Evolutionary conservation across 2,329 filamentous ascomycete genomes (phyloP).

Genomic region (Ampelomyces quisqualis): DNA sequence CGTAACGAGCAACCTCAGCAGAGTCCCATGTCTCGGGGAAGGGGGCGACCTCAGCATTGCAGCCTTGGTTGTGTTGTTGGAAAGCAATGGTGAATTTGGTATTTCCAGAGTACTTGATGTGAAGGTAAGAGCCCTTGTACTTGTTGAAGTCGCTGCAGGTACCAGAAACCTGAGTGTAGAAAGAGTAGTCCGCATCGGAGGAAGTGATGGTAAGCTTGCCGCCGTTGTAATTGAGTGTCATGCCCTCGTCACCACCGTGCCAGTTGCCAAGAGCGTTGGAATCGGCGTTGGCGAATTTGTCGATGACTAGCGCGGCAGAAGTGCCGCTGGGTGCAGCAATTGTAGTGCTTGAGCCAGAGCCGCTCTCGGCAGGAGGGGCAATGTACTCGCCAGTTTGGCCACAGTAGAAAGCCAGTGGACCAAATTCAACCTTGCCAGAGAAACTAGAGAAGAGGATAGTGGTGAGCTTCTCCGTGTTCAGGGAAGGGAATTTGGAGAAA

Average conservation of each 20-base stretch:
- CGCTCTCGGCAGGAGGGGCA: constrained; percentile 46
- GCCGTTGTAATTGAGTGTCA: constrained; percentile 54
- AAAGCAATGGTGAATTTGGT: constrained; percentile 64
- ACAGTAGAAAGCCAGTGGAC: constrained; percentile 62
- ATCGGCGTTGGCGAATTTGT: constrained; percentile 57
- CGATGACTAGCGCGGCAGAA: constrained; percentile 57
- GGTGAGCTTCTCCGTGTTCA: constrained; percentile 56
- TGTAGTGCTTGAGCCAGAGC: constrained; percentile 49
- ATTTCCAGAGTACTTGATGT: constrained; percentile 64
- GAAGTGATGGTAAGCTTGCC: constrained; percentile 59
- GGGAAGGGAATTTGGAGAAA: constrained; percentile 53
- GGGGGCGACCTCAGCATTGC: constrained; percentile 57
- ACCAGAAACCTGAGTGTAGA: constrained; percentile 59
- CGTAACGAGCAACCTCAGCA: constrained; percentile 63
- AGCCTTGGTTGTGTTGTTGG: constrained; percentile 65
- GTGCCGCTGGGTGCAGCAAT: constrained; percentile 54
- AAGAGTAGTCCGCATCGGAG: constrained; percentile 61
- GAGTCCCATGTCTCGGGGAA: constrained; percentile 69
- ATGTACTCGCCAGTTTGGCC: constrained; percentile 55
- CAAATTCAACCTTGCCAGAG: constrained; percentile 52
- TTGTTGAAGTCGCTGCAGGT: constrained; percentile 58
- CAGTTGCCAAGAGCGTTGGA: constrained; percentile 64
- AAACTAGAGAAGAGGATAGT: constrained; percentile 55
- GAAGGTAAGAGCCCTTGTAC: constrained; percentile 61
- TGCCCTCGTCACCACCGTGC: constrained; percentile 65